phyloP scores from a whole-genome alignment of 768 basidiomycete genomes.

The Cystoderma amianthinum region DNA sequence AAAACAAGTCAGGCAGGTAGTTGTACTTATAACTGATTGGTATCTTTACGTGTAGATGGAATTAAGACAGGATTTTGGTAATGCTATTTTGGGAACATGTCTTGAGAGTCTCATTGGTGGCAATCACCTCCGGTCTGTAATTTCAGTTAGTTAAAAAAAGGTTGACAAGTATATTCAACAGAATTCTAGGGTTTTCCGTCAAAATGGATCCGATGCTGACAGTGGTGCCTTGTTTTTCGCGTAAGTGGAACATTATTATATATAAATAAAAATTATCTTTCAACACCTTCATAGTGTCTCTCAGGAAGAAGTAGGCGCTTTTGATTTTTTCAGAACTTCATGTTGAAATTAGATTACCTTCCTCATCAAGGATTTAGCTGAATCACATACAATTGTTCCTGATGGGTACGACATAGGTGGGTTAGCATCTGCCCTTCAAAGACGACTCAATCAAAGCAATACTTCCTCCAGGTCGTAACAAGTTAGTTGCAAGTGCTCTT shows the following conservation, averaged over 20 bases:
- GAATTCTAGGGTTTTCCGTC: constrained; percentile 38
- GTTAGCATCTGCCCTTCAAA: no score
- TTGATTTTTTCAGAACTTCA: no score
- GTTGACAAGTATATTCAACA: constrained; percentile 3
- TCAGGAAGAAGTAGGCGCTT: constrained; percentile 22
- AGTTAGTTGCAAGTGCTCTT: constrained; percentile 17
- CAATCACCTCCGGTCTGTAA: constrained; percentile 67
- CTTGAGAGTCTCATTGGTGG: constrained; percentile 74
- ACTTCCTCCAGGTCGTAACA: constrained; percentile 17
- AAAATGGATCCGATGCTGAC: constrained; percentile 38
- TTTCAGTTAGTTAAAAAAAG: neutral
- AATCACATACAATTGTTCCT: constrained; percentile 23
- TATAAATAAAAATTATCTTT: neutral
- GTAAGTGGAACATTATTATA: constrained; percentile 11
- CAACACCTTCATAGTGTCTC: constrained; percentile 17
- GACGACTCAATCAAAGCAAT: no score
- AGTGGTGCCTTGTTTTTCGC: constrained; percentile 12
- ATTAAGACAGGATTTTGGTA: constrained; percentile 71
- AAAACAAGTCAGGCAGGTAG: no score
- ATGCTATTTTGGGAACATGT: constrained; percentile 62
- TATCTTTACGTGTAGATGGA: no score
- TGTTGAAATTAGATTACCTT: neutral
- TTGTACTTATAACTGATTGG: no score
- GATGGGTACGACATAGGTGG: constrained; percentile 27
- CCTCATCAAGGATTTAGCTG: constrained; percentile 12